Base-by-base conservation (phyloP, 805 yeast genomes). In the Ogataea angusta region DNA sequence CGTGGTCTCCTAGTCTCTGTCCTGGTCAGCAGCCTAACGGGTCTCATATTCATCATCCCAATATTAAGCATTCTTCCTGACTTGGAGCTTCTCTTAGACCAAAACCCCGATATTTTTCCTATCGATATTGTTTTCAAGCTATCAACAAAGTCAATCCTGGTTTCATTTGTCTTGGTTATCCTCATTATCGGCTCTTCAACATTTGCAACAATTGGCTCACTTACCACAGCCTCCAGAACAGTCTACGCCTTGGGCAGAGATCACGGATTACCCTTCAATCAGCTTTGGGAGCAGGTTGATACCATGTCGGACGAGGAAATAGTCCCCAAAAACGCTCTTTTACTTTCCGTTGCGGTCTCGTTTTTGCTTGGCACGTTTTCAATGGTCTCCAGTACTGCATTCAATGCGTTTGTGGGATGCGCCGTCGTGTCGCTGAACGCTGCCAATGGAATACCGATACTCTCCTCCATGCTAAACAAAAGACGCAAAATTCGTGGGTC, bases 191-290 rank as follows among this genome's bases (percentile, higher is more conserved):
- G 86, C 0, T 83, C 88, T 14, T 75, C 81, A 18, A 54, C 83
- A 8, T 85, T 85, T 60, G 88, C 87, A 25, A 83, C 89, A 2
- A 78, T 86, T 36, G 90, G 95, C 4, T 75, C 91, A 1, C 69
- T 84, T 25, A 85, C 93, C 1, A 82, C 95, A 0, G 85, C 89
- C 2, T 84, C 93, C 3, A 74, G 95, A 70, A 75, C 82, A n/a
- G 85, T 88, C 0, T 85, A 76, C 57, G 83, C 87, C 18, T 80
- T 86, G 64, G 87, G 91, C 38, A 74, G 95, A 64, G 95, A 86
- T 59, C 85, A 81, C 26, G 95, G 89, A 0, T 62, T 86, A 31
- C 95, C 95, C 2, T 75, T 68, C 51, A 73, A 77, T 40, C 68
- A 73, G 10, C 51, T 74, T 12, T 85, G 90, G 88, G 73, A 78